Evolutionary conservation across 2,329 filamentous ascomycete genomes (phyloP).

Genomic region (Ophiostoma sp.): DNA sequence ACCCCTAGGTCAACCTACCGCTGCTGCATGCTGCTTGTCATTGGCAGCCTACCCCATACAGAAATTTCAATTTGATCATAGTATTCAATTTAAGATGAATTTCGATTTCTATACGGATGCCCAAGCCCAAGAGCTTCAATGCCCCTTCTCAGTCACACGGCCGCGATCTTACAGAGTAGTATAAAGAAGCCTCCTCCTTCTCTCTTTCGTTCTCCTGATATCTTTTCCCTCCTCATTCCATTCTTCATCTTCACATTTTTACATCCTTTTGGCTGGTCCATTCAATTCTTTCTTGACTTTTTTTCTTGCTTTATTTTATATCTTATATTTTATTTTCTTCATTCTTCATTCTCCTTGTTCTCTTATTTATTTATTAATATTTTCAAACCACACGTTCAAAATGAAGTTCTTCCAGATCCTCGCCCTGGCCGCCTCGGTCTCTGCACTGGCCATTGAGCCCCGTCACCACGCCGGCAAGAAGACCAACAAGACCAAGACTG

Average conservation of each 20-base stretch:
- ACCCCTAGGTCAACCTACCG: neutral
- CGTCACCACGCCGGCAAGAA: conserved; percentile 24
- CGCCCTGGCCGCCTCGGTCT: conserved; percentile 19
- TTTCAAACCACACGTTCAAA: conserved; percentile 7
- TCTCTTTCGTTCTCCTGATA: neutral
- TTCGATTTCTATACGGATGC: too few relatives aligned
- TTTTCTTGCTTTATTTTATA: conserved; percentile 4
- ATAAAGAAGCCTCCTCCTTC: neutral
- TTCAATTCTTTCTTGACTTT: conserved; percentile 17
- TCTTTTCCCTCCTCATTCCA: conserved; percentile 3
- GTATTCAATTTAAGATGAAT: too few relatives aligned
- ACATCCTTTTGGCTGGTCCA: conserved; percentile 19
- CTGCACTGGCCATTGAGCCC: conserved; percentile 24
- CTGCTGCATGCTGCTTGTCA: neutral
- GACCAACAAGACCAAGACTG: conserved; percentile 19
- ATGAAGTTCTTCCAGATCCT: conserved; percentile 25
- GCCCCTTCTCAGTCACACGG: neutral
- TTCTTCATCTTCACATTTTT: conserved; percentile 12
- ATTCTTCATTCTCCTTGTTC: neutral
- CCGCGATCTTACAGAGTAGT: neutral
- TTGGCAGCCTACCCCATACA: neutral
- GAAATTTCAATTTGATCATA: neutral
- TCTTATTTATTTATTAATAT: neutral
- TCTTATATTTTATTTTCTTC: neutral
- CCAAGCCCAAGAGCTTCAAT: neutral